Percentiles rank a stretch among this genome's conserved stretches.
These are phyloP conservation scores for Trichoderma brevicompactum DNA, from an alignment of 2,329 filamentous ascomycete genomes.

Conservation along the genomic window DNA sequence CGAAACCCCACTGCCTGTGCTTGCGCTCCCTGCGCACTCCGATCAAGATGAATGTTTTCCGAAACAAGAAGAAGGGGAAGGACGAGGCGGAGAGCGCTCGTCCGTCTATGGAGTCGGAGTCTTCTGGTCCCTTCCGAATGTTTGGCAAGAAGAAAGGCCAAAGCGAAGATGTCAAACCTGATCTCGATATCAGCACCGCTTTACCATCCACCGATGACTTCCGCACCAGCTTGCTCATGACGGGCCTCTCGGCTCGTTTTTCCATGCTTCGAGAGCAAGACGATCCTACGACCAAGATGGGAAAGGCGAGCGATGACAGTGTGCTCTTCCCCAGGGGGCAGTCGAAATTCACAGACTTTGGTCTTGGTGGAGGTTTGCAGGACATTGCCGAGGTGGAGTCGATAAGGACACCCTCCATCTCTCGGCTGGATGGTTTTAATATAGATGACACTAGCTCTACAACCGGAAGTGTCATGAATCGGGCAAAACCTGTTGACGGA, in stretches of 20 bases:
- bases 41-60: conserved; percentile 70
- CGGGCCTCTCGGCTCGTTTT: conserved; percentile 89
- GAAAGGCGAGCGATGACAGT: conserved; percentile 94
- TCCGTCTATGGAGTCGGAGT: conserved; percentile 60
- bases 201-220: conserved; percentile 88
- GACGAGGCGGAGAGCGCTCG: conserved; percentile 50
- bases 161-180: conserved; percentile 62
- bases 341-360: conserved; percentile 76
- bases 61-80: conserved; percentile 71
- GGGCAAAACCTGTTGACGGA: conserved; percentile 81
- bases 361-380: conserved; percentile 60
- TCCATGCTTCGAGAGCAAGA: conserved; percentile 97
- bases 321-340: conserved; percentile 82
- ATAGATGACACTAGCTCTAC: conserved; percentile 73
- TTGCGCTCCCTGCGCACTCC: not conserved
- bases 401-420: conserved; percentile 64
- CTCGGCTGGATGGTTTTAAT: conserved; percentile 67
- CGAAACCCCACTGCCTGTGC: not conserved
- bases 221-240: conserved; percentile 94
- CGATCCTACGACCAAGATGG: conserved; percentile 83
- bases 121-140: conserved; percentile 55
- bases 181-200: conserved; percentile 73
- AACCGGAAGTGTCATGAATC: conserved; percentile 76
- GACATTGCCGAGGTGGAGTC: conserved; percentile 94
- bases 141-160: conserved; percentile 62